Percentiles rank a stretch among this genome's conserved stretches.
These are phyloP conservation scores for Hyphopichia buzzinii DNA, from an alignment of 1,139 yeast species.

Conservation along the genomic window DNA sequence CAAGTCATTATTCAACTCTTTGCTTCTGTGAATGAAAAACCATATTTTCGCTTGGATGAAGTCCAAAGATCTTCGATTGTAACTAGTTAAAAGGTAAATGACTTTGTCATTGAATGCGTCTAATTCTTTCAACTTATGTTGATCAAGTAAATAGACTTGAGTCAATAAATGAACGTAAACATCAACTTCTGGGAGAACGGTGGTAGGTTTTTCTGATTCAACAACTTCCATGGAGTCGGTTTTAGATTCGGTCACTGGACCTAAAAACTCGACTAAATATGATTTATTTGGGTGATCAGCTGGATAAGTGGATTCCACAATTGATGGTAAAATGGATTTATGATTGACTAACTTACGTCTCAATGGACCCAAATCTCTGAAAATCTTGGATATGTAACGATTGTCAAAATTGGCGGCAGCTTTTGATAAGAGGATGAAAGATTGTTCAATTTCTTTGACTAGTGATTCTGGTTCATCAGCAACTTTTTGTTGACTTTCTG, in stretches of 20 bases:
- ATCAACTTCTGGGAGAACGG: slow-evolving; percentile 74
- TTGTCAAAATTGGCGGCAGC: slow-evolving; percentile 82
- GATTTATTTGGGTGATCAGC: slow-evolving; percentile 39
- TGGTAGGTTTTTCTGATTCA: slow-evolving; percentile 12
- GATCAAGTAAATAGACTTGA: slow-evolving; percentile 74
- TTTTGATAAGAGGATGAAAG: slow-evolving; percentile 58
- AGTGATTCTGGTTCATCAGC: slow-evolving; percentile 12
- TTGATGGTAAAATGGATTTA: slow-evolving; percentile 47
- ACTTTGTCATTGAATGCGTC: slow-evolving; percentile 53
- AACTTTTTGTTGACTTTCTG: neutral
- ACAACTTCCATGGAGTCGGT: slow-evolving; percentile 26
- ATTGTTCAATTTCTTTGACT: slow-evolving; percentile 48
- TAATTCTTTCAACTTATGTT: slow-evolving; percentile 47
- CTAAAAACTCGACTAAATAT: slow-evolving; percentile 41
- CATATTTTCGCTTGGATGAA: slow-evolving; percentile 86
- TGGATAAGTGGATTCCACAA: slow-evolving; percentile 57
- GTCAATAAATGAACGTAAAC: slow-evolving; percentile 75
- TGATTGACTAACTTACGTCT: slow-evolving; percentile 59
- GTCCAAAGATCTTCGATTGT: slow-evolving; percentile 83
- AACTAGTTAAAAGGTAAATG: slow-evolving; percentile 55
- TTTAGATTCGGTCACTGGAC: slow-evolving; percentile 10
- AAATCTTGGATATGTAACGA: slow-evolving; percentile 79
- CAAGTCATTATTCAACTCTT: slow-evolving; percentile 63
- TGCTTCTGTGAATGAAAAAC: slow-evolving; percentile 84
- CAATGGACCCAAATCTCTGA: slow-evolving; percentile 77